phyloP scores from a whole-genome alignment of 805 yeast species.

The Candida ficus region DNA sequence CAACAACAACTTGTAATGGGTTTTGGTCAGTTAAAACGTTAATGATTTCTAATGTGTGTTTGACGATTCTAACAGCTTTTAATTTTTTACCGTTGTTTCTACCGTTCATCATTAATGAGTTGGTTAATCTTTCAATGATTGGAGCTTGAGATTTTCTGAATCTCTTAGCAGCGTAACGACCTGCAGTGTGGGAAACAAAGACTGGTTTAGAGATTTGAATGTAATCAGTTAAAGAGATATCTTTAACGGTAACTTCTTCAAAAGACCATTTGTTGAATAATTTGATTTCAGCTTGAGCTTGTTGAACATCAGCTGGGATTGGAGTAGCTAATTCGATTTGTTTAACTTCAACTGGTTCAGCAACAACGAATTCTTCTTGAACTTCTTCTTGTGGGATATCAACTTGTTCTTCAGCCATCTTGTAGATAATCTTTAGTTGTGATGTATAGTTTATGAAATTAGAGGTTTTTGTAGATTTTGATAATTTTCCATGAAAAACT shows the following conservation, averaged over 20 bases:
- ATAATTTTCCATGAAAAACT: constrained; percentile 3
- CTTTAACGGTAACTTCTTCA: constrained; percentile 96
- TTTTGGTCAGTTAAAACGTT: constrained; percentile 96
- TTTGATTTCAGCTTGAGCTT: constrained; percentile 93
- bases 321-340: constrained; percentile 87
- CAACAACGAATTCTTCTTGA: constrained; percentile 64
- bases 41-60: constrained; percentile 98
- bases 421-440: constrained; percentile 21
- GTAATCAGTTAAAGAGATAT: constrained; percentile 97
- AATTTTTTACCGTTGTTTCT: constrained; percentile 99
- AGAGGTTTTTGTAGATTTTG: not conserved
- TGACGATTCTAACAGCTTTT: constrained; percentile 99
- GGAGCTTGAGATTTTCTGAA: constrained; percentile 99
- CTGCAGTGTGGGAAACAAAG: constrained; percentile 98
- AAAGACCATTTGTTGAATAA: constrained; percentile 99
- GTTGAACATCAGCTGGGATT: constrained; percentile 95
- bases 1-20: constrained; percentile 99
- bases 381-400: constrained; percentile 41
- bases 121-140: constrained; percentile 97
- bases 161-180: constrained; percentile 99
- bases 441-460: not conserved
- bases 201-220: constrained; percentile 96
- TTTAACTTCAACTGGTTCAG: constrained; percentile 77
- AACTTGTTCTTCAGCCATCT: constrained; percentile 76
- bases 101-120: constrained; percentile 99